Percentiles rank a stretch among this genome's conserved stretches.
Evolutionary conservation across 1,139 yeast genomes (phyloP).

Genomic region (Suhomyces anneliseae): DNA sequence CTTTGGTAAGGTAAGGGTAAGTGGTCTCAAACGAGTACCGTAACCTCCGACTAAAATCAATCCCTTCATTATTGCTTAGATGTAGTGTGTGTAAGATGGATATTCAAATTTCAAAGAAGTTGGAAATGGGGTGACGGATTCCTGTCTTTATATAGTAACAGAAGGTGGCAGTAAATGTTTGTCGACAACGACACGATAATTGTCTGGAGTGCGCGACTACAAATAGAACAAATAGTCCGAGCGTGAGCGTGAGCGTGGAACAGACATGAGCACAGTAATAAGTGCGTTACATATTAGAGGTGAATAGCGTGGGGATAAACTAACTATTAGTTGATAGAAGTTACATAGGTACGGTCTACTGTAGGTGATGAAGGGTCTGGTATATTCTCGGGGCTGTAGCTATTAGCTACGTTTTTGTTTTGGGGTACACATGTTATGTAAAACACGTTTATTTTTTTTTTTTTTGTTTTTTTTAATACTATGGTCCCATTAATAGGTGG

Average conservation of each 20-base stretch:
- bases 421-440: neutral
- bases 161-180: slow-evolving; percentile 1
- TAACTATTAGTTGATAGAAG: too few relatives aligned
- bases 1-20: slow-evolving; percentile 95
- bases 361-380: too few relatives aligned
- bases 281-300: neutral
- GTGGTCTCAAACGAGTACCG: slow-evolving; percentile 99
- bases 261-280: neutral
- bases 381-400: too few relatives aligned
- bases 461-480: neutral
- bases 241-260: neutral
- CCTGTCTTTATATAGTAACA: slow-evolving; percentile 5
- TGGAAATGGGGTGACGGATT: neutral
- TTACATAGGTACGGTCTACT: too few relatives aligned
- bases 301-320: too few relatives aligned
- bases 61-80: slow-evolving; percentile 72
- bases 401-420: too few relatives aligned
- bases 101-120: slow-evolving; percentile 3
- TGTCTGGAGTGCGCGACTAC: neutral
- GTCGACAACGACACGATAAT: slow-evolving; percentile 2
- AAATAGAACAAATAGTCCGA: neutral
- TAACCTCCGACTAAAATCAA: slow-evolving; percentile 98
- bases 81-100: neutral
- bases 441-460: neutral
- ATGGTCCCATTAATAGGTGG: neutral